Evolutionary conservation across 305 asterid genomes (phyloP), one percentile per base, ranked within the genome.

Genomic region (Withania somnifera): DNA sequence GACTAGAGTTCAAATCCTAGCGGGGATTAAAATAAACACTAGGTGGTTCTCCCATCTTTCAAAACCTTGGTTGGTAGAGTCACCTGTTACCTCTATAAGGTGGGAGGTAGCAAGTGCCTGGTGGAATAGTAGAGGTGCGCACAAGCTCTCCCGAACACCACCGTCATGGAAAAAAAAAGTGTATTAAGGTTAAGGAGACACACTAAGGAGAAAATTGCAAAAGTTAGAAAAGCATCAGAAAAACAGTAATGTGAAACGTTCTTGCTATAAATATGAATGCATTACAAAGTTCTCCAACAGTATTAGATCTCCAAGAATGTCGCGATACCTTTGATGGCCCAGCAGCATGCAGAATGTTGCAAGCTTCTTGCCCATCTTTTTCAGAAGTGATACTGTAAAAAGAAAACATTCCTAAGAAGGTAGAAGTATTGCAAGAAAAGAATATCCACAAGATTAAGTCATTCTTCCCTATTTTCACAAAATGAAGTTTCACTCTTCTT

Each of bases 301-400:
- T 61, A 11, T 67, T 47, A 64, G 26, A 61, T 64, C 56, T 58
- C 51, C 54, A 83, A 82, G 86, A 81, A 86, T 42, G 67, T 28
- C 54, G 52, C 66, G 82, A 86, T 83, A 94, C 99, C 97, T 96
- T 94, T 81, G 97, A 88, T 57, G 99, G 99, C 68, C 99, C 99
- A 82, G 97, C 97, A 84, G 95, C 92, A 86, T 94, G 99, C 86
- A 96, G 95, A 82, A 88, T 85, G 88, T 89, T 91, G 92, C 99
- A 96, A 81, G 97, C 99, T 82, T 94, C 92, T 89, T 96, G 90
- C 78, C 99, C 99, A 85, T 96, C 97, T 88, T 93, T 89, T 89
- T 96, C 98, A 69, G 98, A 89, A 73, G 73, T 86, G 83, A 96
- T 96, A 88, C 98, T 96, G 88, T 83, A 52, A 86, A 45, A 7